Evolutionary conservation across 805 yeast genomes (phyloP), one percentile per base, ranked within the genome.

Genomic region (Saccharomycopsis fermentans): DNA sequence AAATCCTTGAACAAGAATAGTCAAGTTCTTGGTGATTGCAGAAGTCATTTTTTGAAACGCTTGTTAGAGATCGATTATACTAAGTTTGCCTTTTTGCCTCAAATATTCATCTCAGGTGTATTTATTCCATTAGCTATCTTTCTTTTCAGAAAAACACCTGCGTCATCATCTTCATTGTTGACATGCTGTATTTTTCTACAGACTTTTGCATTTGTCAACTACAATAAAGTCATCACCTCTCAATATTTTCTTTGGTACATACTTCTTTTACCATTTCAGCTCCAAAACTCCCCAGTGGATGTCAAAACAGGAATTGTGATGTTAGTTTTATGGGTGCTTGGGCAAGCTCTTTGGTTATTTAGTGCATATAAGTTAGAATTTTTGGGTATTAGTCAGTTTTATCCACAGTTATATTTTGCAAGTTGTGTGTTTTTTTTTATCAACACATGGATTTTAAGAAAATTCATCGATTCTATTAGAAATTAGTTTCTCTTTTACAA

Each of bases 211-310:
- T 87, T 87, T 70, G 90, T 87, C 17, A 74, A 88, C 1, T 86
- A 80, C 71, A 87, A 87, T 72, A 87, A 87, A 70, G 94, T 87
- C 24, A 84, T 90, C 66, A 94, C 99, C 0, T 89, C 97, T 0
- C 99, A 94, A 73, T 94, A 94, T 71, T 94, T 94, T 71, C 81
- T 92, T 62, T 94, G 99, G 99, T 94, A 86, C 67, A 72, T 94
- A 65, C 87, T 90, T 14, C 81, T 91, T 63, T 70, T 92, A 50
- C 98, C 99, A 1, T 81, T 87, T 57, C 84, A 74, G 65, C 68
- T 90, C 6, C 74, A 84, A 1, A 67, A 72, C 8, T 59, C 72
- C 0, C 61, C 68, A 0, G 61, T 57, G 0, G 57, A 65, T 3
- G 68, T 68, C 54, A 54, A 52, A 8, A 72, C 70, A 55, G 87